A percentile compares a stretch with the other conserved stretches of the same genome.
phyloP scores from a whole-genome alignment of 495 filamentous ascomycete species.

The Talaromyces liani region DNA sequence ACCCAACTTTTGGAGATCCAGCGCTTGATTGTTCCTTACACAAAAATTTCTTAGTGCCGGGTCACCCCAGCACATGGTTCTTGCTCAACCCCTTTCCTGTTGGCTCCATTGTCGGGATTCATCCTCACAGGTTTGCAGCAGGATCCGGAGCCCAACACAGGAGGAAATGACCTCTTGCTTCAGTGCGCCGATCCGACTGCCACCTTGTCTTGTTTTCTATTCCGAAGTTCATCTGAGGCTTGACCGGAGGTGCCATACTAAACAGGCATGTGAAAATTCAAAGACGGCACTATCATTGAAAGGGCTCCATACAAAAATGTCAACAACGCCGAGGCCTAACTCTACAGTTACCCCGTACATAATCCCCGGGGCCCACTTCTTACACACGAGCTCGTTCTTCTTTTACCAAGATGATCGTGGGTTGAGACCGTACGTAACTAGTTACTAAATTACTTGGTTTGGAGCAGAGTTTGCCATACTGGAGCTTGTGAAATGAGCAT shows the following conservation, averaged over 20 bases:
- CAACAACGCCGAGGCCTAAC: slow-evolving; percentile 1
- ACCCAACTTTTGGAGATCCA: not conserved
- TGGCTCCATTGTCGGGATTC: not conserved
- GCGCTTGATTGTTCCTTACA: not conserved
- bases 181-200: not conserved
- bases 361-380: not conserved
- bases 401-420: not conserved
- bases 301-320: not conserved
- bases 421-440: not conserved
- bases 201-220: not conserved
- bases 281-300: not conserved
- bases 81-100: not conserved
- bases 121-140: not conserved
- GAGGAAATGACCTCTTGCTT: not conserved
- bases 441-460: not conserved
- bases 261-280: not conserved
- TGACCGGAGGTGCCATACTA: not conserved
- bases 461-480: not conserved
- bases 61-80: not conserved
- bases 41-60: not conserved
- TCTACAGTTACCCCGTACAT: not conserved
- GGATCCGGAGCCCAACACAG: not conserved
- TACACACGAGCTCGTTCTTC: not conserved
- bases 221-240: not conserved
- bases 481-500: slow-evolving; percentile 3